Evolutionary conservation across 2,329 filamentous ascomycete genomes (phyloP).

Genomic region (Lasiodiplodia hormozganensis): DNA sequence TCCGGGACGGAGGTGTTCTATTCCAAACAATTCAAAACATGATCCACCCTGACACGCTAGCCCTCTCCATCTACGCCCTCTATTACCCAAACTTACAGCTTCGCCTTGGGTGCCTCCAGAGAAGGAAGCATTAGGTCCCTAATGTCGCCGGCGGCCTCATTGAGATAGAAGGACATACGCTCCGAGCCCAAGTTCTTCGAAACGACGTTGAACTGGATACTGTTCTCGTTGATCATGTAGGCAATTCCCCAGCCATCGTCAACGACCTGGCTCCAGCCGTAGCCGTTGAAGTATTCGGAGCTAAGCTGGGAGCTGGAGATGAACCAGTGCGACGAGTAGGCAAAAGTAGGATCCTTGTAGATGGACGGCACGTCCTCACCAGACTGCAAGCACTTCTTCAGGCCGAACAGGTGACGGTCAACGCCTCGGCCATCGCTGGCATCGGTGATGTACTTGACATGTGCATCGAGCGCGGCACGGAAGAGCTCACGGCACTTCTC

Average conservation of each 20-base stretch:
- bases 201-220: constrained; percentile 97
- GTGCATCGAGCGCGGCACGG: constrained; percentile 79
- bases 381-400: constrained; percentile 86
- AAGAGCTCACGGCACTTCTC: constrained; percentile 76
- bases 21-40: background rate
- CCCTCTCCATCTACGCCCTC: background rate
- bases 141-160: constrained; percentile 90
- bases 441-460: constrained; percentile 88
- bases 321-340: constrained; percentile 88
- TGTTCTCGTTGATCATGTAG: constrained; percentile 99
- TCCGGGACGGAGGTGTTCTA: background rate
- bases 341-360: constrained; percentile 85
- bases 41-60: background rate
- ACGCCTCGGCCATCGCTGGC: constrained; percentile 93
- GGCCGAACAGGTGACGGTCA: constrained; percentile 94
- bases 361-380: constrained; percentile 83
- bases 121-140: constrained; percentile 84
- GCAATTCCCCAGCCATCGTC: constrained; percentile 96
- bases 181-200: constrained; percentile 88
- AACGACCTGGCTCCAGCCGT: constrained; percentile 98
- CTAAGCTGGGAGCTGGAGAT: constrained; percentile 88
- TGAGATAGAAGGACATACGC: constrained; percentile 94
- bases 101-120: constrained; percentile 81
- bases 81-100: constrained; percentile 69
- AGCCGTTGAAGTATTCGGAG: constrained; percentile 98